Percentiles rank a stretch among this genome's conserved stretches.
phyloP scores from a whole-genome alignment of 148 eudicot genomes.

The Fagopyrum esculentum region DNA sequence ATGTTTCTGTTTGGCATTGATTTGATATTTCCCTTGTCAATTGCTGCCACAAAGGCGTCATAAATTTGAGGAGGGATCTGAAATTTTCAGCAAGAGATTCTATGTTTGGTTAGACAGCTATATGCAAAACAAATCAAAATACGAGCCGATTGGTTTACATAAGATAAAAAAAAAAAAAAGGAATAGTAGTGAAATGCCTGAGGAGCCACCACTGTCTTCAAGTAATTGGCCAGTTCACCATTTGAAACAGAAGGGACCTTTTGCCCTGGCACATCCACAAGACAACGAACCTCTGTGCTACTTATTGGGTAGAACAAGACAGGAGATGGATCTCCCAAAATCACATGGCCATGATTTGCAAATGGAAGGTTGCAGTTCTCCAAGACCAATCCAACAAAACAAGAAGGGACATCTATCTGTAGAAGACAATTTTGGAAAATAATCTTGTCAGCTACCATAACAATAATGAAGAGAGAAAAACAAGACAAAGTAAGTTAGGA shows the following conservation, averaged over 20 bases:
- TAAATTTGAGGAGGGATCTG: conserved; percentile 70
- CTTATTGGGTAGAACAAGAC: conserved; percentile 67
- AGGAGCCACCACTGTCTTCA: conserved; percentile 75
- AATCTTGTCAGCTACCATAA: not conserved
- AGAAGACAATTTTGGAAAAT: not conserved
- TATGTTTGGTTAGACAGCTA: not conserved
- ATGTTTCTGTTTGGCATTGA: conserved; percentile 83
- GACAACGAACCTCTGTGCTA: conserved; percentile 76
- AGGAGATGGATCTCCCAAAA: conserved; percentile 75
- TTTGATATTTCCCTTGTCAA: conserved; percentile 61
- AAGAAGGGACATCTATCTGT: conserved; percentile 81
- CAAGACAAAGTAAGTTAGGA: not conserved
- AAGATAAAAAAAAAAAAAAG: not conserved
- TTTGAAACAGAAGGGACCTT: conserved; percentile 75
- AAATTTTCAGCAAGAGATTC: not conserved
- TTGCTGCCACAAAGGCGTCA: conserved; percentile 52
- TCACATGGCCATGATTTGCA: conserved; percentile 76
- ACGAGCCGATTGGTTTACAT: not conserved
- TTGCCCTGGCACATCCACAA: conserved; percentile 88
- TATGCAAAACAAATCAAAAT: not conserved
- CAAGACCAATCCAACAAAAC: conserved; percentile 77
- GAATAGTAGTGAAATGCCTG: conserved; percentile 23
- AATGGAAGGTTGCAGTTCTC: conserved; percentile 75
- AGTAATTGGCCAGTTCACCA: conserved; percentile 68
- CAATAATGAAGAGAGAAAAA: not conserved